A percentile compares a stretch with the other conserved stretches of the same genome.
These are phyloP conservation scores for Herpomyces periplanetae DNA, from an alignment of 2,329 filamentous ascomycete species.

Conservation along the genomic window DNA sequence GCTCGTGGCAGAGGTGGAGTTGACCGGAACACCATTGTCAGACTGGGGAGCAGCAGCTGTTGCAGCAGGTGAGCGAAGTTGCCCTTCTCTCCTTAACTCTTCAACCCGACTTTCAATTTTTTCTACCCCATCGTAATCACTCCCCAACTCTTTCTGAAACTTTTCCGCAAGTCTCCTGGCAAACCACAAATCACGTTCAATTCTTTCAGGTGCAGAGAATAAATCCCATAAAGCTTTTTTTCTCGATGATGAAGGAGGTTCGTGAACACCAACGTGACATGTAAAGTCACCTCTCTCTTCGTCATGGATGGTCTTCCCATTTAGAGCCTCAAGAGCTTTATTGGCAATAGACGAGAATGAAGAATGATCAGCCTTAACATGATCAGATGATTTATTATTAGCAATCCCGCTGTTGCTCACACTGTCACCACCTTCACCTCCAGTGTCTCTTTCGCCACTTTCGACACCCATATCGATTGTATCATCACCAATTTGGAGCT, in stretches of 20 bases:
- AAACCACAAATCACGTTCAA: slow-evolving; percentile 54
- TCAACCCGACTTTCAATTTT: slow-evolving; percentile 65
- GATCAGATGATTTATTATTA: slow-evolving; percentile 6
- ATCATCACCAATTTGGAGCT: slow-evolving; percentile 28
- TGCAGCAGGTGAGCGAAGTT: slow-evolving; percentile 23
- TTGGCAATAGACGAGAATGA: slow-evolving; percentile 19
- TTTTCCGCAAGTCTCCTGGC: slow-evolving; percentile 45
- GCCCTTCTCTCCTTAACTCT: slow-evolving; percentile 30
- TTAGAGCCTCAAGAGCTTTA: slow-evolving; percentile 65
- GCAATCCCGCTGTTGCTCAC: slow-evolving; percentile 4
- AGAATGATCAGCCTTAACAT: slow-evolving; percentile 7
- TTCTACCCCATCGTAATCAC: slow-evolving; percentile 29
- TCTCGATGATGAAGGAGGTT: slow-evolving; percentile 40
- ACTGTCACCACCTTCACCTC: slow-evolving; percentile 7
- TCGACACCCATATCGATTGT: slow-evolving; percentile 25
- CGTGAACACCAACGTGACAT: slow-evolving; percentile 83
- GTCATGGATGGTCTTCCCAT: slow-evolving; percentile 87
- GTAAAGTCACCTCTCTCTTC: slow-evolving; percentile 78
- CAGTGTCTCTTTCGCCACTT: slow-evolving; percentile 15
- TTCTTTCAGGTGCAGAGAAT: slow-evolving; percentile 67
- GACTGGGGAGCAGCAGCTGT: too few species aligned
- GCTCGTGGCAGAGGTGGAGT: slow-evolving; percentile 11
- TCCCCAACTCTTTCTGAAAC: slow-evolving; percentile 45
- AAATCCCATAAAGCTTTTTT: slow-evolving; percentile 93
- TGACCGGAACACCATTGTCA: too few species aligned